Evolutionary conservation across 495 filamentous ascomycete species (phyloP).

Genomic region (Xylaria scruposa): DNA sequence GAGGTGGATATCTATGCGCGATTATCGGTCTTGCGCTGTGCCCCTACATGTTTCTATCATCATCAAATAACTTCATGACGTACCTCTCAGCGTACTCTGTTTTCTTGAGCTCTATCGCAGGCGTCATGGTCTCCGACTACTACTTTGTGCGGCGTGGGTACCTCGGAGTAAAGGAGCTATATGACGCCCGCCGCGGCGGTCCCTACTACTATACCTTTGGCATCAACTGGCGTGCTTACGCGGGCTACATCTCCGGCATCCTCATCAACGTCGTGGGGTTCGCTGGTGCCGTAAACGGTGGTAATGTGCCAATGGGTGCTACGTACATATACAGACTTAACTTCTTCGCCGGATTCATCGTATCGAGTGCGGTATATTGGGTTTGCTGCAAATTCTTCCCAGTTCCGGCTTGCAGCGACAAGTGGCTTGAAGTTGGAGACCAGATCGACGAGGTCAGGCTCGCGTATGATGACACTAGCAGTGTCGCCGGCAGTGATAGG

Average conservation of each 20-base stretch:
- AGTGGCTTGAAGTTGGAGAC: conserved; percentile 83
- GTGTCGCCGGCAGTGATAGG: neutral
- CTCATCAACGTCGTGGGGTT: conserved; percentile 94
- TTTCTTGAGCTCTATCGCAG: conserved; percentile 91
- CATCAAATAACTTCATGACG: conserved; percentile 89
- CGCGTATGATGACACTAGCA: conserved; percentile 49
- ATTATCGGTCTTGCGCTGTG: conserved; percentile 85
- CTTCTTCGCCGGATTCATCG: conserved; percentile 84
- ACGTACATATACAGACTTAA: conserved; percentile 90
- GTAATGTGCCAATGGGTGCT: conserved; percentile 72
- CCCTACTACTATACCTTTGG: conserved; percentile 79
- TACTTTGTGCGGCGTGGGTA: conserved; percentile 88
- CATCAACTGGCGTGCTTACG: conserved; percentile 83
- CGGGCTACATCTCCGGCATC: conserved; percentile 84
- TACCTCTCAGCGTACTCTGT: conserved; percentile 96
- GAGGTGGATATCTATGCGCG: conserved; percentile 90
- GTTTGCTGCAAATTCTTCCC: conserved; percentile 71
- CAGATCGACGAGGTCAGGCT: conserved; percentile 61
- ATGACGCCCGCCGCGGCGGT: conserved; percentile 68
- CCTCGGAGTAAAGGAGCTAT: conserved; percentile 78
- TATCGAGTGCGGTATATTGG: conserved; percentile 73
- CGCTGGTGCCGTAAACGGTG: conserved; percentile 75
- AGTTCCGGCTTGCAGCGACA: conserved; percentile 73
- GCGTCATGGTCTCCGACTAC: conserved; percentile 89
- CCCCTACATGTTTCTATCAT: conserved; percentile 81